phyloP scores from a whole-genome alignment of 768 basidiomycete genomes.

The Kwoniella dendrophila region DNA sequence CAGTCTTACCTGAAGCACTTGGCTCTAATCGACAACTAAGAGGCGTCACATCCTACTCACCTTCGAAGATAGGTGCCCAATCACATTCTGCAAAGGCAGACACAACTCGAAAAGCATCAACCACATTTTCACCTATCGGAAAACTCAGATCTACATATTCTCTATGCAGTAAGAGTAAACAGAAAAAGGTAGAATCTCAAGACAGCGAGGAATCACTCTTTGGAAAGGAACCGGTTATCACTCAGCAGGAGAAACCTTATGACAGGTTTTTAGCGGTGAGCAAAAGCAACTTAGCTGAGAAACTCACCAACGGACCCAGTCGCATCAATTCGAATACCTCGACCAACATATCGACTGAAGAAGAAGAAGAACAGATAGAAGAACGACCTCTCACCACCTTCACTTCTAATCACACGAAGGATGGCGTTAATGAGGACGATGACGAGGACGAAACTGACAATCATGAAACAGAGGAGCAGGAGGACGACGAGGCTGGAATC shows the following conservation, averaged over 20 bases:
- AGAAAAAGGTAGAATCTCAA: not conserved
- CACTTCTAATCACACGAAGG: not conserved
- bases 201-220: conserved; percentile 6
- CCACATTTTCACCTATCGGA: too few species aligned
- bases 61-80: not conserved
- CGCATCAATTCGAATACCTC: not conserved
- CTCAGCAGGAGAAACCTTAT: not conserved
- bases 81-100: not conserved
- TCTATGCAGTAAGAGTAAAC: not conserved
- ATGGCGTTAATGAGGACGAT: not conserved
- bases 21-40: not conserved
- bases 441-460: not conserved
- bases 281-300: too few species aligned
- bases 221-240: not conserved
- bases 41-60: not conserved
- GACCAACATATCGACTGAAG: not conserved
- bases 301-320: not conserved
- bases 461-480: not conserved
- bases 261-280: not conserved
- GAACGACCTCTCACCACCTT: not conserved
- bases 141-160: too few species aligned
- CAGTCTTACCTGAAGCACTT: not conserved
- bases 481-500: conserved; percentile 11
- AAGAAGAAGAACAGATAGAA: conserved; percentile 1
- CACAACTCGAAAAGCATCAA: too few species aligned